Percentiles rank a stretch among this genome's conserved stretches.
phyloP scores from a whole-genome alignment of 352 stramenopile species.

The Phytopythium chamaehyphon region DNA sequence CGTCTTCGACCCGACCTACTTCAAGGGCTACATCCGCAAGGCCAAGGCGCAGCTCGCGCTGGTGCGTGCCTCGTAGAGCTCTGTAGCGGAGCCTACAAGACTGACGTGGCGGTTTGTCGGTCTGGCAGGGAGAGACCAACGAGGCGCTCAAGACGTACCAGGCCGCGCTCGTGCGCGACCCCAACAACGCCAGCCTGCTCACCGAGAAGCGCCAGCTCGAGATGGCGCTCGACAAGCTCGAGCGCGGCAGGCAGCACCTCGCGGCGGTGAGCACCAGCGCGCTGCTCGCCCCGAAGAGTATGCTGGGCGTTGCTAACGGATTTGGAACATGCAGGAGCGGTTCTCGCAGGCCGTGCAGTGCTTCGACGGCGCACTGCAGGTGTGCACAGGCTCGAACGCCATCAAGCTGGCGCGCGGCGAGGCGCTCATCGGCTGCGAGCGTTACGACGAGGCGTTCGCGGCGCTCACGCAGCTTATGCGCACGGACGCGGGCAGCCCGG shows the following conservation, averaged over 20 bases:
- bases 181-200: slow-evolving; percentile 73
- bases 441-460: slow-evolving; percentile 82
- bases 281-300: background rate
- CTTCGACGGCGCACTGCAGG: slow-evolving; percentile 66
- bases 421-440: slow-evolving; percentile 71
- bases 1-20: slow-evolving; percentile 85
- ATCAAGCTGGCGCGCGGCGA: slow-evolving; percentile 70
- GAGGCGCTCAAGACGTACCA: slow-evolving; percentile 75
- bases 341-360: slow-evolving; percentile 66
- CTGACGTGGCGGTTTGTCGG: background rate
- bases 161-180: slow-evolving; percentile 62
- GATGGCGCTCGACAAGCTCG: slow-evolving; percentile 77
- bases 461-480: slow-evolving; percentile 81
- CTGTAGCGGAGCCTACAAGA: too few relatives aligned
- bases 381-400: slow-evolving; percentile 63
- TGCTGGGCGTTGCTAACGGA: slow-evolving; percentile 1
- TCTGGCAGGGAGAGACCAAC: slow-evolving; percentile 56
- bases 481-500: slow-evolving; percentile 72
- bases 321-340: slow-evolving; percentile 29
- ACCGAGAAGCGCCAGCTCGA: slow-evolving; percentile 75
- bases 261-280: slow-evolving; percentile 30
- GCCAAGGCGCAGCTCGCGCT: slow-evolving; percentile 82
- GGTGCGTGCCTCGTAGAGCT: slow-evolving; percentile 28
- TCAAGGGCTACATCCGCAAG: slow-evolving; percentile 91
- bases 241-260: slow-evolving; percentile 67